Conservation (phyloP, 139 green algal genomes). For the Diplosphaera chodatii region DNA sequence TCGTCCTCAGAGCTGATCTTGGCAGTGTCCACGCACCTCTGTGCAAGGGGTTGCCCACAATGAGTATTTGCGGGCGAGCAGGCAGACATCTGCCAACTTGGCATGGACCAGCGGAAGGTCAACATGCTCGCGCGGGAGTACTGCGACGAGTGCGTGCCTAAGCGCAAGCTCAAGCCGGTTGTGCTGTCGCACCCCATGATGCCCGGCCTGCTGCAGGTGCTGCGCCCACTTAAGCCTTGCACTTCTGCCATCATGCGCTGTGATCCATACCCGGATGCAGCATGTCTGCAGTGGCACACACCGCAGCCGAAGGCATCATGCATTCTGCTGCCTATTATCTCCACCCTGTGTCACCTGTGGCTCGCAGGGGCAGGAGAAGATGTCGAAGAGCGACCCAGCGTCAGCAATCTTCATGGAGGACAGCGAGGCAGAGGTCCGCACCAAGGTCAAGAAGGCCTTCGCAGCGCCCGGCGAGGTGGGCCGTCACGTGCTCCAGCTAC, state of each 20-base stretch:
- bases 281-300: too few relatives aligned
- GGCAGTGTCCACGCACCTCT: too few relatives aligned
- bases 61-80: too few relatives aligned
- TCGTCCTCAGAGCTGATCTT: too few relatives aligned
- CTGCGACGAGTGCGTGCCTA: slow-evolving; percentile 74
- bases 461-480: slow-evolving; percentile 68
- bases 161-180: slow-evolving; percentile 94
- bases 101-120: slow-evolving; percentile 98
- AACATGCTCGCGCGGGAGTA: slow-evolving; percentile 97
- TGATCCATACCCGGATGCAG: too few relatives aligned
- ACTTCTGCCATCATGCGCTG: too few relatives aligned
- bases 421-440: slow-evolving; percentile 81
- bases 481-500: too few relatives aligned
- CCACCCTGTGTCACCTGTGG: too few relatives aligned
- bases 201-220: slow-evolving; percentile 81
- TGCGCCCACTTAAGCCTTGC: too few relatives aligned
- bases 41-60: too few relatives aligned
- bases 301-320: too few relatives aligned
- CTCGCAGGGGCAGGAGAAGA: slow-evolving; percentile 97
- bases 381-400: slow-evolving; percentile 96
- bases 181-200: slow-evolving; percentile 96
- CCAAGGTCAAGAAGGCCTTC: slow-evolving; percentile 98
- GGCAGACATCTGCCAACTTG: slow-evolving; percentile 99
- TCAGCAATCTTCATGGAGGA: slow-evolving; percentile 98
- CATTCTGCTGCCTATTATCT: too few relatives aligned